A percentile compares a stretch with the other conserved stretches of the same genome.
phyloP scores from a whole-genome alignment of 768 basidiomycete species.

The Pseudohyphozyma bogoriensis region DNA sequence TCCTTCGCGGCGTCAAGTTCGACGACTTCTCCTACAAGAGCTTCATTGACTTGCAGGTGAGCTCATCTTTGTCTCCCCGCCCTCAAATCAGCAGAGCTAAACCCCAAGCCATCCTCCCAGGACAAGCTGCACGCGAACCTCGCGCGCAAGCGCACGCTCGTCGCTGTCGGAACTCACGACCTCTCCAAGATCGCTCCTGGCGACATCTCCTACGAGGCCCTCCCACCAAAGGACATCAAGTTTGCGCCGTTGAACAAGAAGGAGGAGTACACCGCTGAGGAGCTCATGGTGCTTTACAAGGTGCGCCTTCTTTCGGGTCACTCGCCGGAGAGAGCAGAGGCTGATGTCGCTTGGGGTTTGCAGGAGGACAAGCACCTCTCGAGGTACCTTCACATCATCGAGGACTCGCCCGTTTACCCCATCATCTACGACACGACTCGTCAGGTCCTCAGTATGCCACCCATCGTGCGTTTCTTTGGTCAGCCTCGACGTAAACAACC shows the following conservation, averaged over 20 bases:
- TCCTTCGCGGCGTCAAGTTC: slow-evolving; percentile 83
- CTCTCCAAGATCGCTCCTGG: slow-evolving; percentile 66
- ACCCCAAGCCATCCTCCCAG: slow-evolving; percentile 41
- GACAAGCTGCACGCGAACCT: slow-evolving; percentile 98
- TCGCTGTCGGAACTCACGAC: slow-evolving; percentile 95
- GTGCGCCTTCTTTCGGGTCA: slow-evolving; percentile 43
- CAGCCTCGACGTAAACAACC: not conserved
- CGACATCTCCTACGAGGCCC: slow-evolving; percentile 35
- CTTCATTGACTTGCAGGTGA: slow-evolving; percentile 71
- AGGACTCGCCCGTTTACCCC: slow-evolving; percentile 90
- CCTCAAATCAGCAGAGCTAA: not conserved
- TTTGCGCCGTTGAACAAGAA: slow-evolving; percentile 78
- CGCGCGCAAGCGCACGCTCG: slow-evolving; percentile 76
- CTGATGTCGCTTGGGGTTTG: not conserved
- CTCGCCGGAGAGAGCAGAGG: not conserved
- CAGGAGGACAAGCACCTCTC: slow-evolving; percentile 87
- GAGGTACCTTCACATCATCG: slow-evolving; percentile 81
- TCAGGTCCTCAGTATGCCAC: slow-evolving; percentile 88
- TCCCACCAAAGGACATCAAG: slow-evolving; percentile 74
- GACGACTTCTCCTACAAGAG: slow-evolving; percentile 80
- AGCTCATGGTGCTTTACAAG: slow-evolving; percentile 89
- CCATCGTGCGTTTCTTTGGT: slow-evolving; percentile 46
- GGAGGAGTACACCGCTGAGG: slow-evolving; percentile 68
- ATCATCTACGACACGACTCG: slow-evolving; percentile 89
- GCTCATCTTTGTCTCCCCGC: too few relatives aligned